Conservation (phyloP, 1,139 yeast species). For the Trichomonascaceae sp. region DNA sequence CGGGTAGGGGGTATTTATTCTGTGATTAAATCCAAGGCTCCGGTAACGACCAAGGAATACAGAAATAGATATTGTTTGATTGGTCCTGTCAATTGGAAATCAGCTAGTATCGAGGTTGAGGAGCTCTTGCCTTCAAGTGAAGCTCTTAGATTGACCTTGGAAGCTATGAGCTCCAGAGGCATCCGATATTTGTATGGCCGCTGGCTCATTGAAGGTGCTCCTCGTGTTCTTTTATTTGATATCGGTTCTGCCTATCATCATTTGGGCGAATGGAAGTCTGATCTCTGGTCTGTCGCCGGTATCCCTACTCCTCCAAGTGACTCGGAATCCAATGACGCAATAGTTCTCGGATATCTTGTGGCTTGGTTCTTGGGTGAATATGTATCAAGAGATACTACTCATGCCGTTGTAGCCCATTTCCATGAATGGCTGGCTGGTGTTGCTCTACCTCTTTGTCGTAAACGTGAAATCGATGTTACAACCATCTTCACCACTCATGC, state of each 20-base stretch:
- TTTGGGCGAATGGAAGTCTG: constrained; percentile 90
- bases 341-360: constrained; percentile 83
- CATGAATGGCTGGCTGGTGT: constrained; percentile 99
- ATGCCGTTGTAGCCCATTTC: constrained; percentile 90
- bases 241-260: constrained; percentile 63
- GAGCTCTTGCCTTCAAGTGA: constrained; percentile 63
- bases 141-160: constrained; percentile 39
- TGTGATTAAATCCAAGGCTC: constrained; percentile 93
- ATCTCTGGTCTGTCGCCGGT: constrained; percentile 85
- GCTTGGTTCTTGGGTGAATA: constrained; percentile 98
- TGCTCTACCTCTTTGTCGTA: constrained; percentile 86
- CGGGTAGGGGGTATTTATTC: constrained; percentile 97
- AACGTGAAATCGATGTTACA: constrained; percentile 86
- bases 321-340: constrained; percentile 84
- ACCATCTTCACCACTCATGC: constrained; percentile 98
- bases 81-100: constrained; percentile 76
- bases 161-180: constrained; percentile 74
- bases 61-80: constrained; percentile 78
- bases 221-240: constrained; percentile 84
- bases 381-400: constrained; percentile 69
- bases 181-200: constrained; percentile 82
- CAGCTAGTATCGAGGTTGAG: constrained; percentile 92
- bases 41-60: constrained; percentile 92
- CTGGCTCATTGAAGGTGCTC: constrained; percentile 98
- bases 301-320: constrained; percentile 92